Conservation (phyloP, 2,329 filamentous ascomycete species). For the Rhynchosporium secalis region DNA sequence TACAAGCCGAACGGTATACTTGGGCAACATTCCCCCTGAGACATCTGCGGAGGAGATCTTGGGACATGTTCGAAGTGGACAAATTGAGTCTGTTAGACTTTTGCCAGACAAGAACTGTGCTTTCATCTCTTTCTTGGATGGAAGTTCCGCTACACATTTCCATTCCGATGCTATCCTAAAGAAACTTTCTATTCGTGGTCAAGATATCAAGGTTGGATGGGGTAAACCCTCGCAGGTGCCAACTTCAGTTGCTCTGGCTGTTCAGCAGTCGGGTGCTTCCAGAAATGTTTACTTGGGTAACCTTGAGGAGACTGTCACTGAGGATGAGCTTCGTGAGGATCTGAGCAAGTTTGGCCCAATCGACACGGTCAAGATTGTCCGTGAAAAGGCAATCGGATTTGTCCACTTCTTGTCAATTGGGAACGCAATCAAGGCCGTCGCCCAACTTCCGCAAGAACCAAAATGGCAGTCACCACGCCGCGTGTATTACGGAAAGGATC, state of each 20-base stretch:
- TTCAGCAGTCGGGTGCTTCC: conserved; percentile 95
- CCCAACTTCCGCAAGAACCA: conserved; percentile 90
- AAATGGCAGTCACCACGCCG: conserved; percentile 96
- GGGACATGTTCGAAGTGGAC: conserved; percentile 91
- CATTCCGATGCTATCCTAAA: conserved; percentile 99
- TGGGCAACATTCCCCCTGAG: conserved; percentile 98
- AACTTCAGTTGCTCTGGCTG: conserved; percentile 93
- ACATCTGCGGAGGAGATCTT: conserved; percentile 96
- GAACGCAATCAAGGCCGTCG: conserved; percentile 97
- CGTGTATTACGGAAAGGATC: conserved; percentile 98
- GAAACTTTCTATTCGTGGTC: conserved; percentile 96
- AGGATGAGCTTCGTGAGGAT: conserved; percentile 92
- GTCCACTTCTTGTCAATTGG: conserved; percentile 96
- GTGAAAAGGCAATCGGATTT: conserved; percentile 97
- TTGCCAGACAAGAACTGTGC: conserved; percentile 99
- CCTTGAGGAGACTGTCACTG: conserved; percentile 82
- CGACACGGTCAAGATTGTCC: conserved; percentile 95
- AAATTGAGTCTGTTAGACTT: conserved; percentile 97
- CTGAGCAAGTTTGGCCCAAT: conserved; percentile 95
- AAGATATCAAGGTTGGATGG: conserved; percentile 99
- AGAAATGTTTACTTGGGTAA: conserved; percentile 97
- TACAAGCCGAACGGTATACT: conserved; percentile 93
- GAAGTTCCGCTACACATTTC: conserved; percentile 96
- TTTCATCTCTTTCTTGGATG: conserved; percentile 98
- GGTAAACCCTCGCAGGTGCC: conserved; percentile 98